phyloP scores from a whole-genome alignment of 2,329 filamentous ascomycete species.

The Colletotrichum lini region DNA sequence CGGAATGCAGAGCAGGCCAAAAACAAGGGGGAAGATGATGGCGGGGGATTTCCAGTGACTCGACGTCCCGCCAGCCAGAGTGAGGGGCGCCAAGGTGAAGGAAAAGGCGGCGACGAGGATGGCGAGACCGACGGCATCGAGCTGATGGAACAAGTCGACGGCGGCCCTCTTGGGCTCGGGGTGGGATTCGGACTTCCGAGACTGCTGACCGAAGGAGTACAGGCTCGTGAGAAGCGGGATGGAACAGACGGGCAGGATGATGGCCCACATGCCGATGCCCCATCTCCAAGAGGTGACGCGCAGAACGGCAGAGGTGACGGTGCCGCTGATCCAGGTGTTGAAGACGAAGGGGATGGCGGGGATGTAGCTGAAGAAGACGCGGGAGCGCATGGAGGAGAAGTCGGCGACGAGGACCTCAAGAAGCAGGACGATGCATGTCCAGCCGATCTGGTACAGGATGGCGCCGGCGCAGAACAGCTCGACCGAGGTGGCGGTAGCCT shows the following conservation, averaged over 20 bases:
- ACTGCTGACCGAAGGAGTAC: constrained; percentile 58
- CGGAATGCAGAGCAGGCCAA: constrained; percentile 65
- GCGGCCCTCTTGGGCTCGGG: constrained; percentile 49
- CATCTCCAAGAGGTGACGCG: constrained; percentile 68
- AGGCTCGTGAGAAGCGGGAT: constrained; percentile 65
- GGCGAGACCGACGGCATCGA: constrained; percentile 67
- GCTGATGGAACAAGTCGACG: constrained; percentile 67
- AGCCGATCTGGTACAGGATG: constrained; percentile 71
- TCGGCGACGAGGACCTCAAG: constrained; percentile 74
- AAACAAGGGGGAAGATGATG: constrained; percentile 64
- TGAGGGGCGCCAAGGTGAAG: constrained; percentile 65
- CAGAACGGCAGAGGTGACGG: constrained; percentile 67
- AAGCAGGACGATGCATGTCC: constrained; percentile 69
- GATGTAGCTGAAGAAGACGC: constrained; percentile 75
- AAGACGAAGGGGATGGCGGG: constrained; percentile 71
- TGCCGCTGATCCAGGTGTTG: constrained; percentile 76
- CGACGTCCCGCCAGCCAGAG: constrained; percentile 65
- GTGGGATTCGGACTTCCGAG: constrained; percentile 49
- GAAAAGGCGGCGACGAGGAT: constrained; percentile 62
- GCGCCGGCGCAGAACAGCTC: constrained; percentile 67
- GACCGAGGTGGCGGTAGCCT: constrained; percentile 64
- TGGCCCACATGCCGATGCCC: constrained; percentile 76
- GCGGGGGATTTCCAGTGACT: constrained; percentile 65
- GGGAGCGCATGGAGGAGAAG: constrained; percentile 70
- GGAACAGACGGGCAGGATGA: constrained; percentile 71